Base-by-base conservation (phyloP, 306 rosid genomes). In the Begonia peltatifolia region DNA sequence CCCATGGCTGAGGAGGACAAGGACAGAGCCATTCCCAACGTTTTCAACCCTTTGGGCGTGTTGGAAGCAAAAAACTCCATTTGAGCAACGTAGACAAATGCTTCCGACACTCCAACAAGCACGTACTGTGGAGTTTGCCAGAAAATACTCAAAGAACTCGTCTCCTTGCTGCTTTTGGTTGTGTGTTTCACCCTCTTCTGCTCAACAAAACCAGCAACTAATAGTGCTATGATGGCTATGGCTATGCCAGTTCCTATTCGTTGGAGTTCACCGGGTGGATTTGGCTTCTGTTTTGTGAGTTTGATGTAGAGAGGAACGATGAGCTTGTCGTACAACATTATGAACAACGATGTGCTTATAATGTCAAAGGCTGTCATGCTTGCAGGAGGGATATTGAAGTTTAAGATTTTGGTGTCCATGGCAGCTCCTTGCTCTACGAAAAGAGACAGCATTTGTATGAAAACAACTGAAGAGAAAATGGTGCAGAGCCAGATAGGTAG, bases 111-210 rank as follows among this genome's bases (percentile, higher is more conserved):
- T 13, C 84, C 81, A 4, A 76, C 74, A 41, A 76, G 74, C 52
- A 76, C 71, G 55, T 73, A 76, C 23, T 82, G 81, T 2, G 83
- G 84, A n/a, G 72, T 53, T 54, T 74, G 87, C 87, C 93, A 79
- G 41, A 83, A 63, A 7, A 79, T 79, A 52, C 83, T 76, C 61
- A 74, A 55, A 18, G 76, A 64, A 50, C 85, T 75, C 10, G 61
- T 63, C 42, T 78, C 76, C 66, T 60, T 43, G 1, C 76, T 61
- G 16, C 6, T 12, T 6, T 8, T 8, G 13, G 22, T 43, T 6
- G 78, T 74, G 47, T 59, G 36, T 12, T 42, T 41, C 6, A 76
- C 63, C 41, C 83, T 69, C 54, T 56, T 55, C 12, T 60, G 61
- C 70, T 79, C 83, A 0, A 79, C 82, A 2, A 71, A 42, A 11